Base-by-base conservation (phyloP, 2,329 filamentous ascomycete genomes). In the Lachnellula suecica region DNA sequence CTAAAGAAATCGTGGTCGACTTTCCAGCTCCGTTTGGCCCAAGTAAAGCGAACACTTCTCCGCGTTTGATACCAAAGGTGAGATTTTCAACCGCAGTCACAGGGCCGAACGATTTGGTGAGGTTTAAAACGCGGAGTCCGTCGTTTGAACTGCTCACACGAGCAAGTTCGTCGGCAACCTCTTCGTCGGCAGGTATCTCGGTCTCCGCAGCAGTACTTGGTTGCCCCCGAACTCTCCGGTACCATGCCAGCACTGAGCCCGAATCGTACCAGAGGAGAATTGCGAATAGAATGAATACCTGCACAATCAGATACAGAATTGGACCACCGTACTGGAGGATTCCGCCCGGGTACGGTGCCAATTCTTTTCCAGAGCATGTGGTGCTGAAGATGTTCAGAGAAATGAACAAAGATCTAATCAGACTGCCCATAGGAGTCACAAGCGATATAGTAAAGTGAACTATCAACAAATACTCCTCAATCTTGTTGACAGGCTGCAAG, bases 11-110 rank as follows among this genome's bases (percentile, higher is more conserved):
- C 0, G 88, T 95, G 0, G 91, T 96, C 0, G 87, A 91, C 64
- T 97, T 97, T 52, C 92, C 92, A 1, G 92, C 93, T 22, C 92
- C 91, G 65, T 96, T 96, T 15, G 92, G 91, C 0, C 92, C 92
- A 1, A 97, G 79, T 0, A 97, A 78, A 0, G 91, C 91, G 70
- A 96, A 96, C 1, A 96, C 88, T 67, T 96, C 88, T 45, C 89
- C 87, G 44, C 82, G 83, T 15, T 82, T 81, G 27, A 97, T 87
- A 17, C 87, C 87, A 63, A 97, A 96, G 0, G 87, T 89, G 38
- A 95, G 82, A 62, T 96, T 89, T 61, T 96, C 86, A n/a, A 97
- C 91, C 3, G 90, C 92, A 1, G 85, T 83, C 60, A 87, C 86
- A 56, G 79, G 79, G 13, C 84, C 82, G 60, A 96, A 97, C 0